Conservation (phyloP, 352 stramenopile genomes). For the Phytophthora idaei region DNA sequence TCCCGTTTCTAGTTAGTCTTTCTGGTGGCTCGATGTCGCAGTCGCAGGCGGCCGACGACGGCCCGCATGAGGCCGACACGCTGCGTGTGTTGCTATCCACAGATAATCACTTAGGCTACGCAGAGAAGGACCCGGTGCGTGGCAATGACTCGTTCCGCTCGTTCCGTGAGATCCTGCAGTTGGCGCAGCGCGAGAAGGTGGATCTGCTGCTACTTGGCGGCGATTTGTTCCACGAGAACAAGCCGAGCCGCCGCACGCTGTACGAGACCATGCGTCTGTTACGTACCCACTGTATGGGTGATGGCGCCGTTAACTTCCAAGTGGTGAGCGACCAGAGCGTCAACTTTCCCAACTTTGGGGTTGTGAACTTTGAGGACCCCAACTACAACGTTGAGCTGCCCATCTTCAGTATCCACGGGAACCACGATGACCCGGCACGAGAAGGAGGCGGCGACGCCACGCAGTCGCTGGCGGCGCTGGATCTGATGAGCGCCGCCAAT, state of each 20-base stretch:
- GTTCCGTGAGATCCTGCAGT: conserved; percentile 88
- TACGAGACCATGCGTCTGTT: conserved; percentile 98
- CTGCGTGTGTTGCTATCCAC: conserved; percentile 95
- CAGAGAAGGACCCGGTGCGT: conserved; percentile 96
- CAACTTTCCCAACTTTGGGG: conserved; percentile 90
- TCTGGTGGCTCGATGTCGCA: conserved; percentile 14
- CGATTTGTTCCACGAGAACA: conserved; percentile 99
- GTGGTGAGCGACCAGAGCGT: conserved; percentile 91
- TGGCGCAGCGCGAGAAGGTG: conserved; percentile 70
- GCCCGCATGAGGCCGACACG: conserved; percentile 44
- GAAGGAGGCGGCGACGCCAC: conserved; percentile 73
- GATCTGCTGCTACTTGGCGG: conserved; percentile 96
- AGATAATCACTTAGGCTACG: conserved; percentile 99
- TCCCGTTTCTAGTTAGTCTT: background rate
- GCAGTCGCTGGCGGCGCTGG: conserved; percentile 93
- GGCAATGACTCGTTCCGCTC: conserved; percentile 92
- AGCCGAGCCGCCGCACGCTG: conserved; percentile 95
- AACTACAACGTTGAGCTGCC: conserved; percentile 95
- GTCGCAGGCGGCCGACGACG: conserved; percentile 9
- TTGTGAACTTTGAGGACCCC: conserved; percentile 98
- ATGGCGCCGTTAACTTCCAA: conserved; percentile 84
- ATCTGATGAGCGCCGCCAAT: conserved; percentile 95
- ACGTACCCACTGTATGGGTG: conserved; percentile 94
- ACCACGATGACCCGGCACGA: conserved; percentile 98
- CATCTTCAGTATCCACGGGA: conserved; percentile 99